Base-by-base conservation (phyloP, 2,329 filamentous ascomycete species). In the Scortechinia acanthostroma region DNA sequence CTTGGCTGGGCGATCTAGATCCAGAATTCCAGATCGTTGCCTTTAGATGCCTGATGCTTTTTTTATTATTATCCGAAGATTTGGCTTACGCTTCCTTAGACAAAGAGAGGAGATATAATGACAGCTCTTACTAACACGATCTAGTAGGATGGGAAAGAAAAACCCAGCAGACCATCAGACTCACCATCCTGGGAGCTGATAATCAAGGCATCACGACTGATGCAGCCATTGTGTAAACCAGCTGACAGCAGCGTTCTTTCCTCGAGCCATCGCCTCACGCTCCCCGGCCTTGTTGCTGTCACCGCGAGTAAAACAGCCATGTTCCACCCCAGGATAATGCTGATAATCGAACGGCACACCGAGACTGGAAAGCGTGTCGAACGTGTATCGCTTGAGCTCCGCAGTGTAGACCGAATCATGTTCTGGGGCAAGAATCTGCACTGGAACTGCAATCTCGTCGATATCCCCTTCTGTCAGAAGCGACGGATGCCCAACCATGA, bases 391-490 rank as follows among this genome's bases (percentile, higher is more conserved):
- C 58, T 76, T 77, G 43, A 77, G 44, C 55, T 75, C 73, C 0
- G 55, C 44, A 2, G 66, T 60, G 51, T 61, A 76, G 16, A 52
- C 44, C 0, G 28, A 45, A 52, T 79, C 75, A 22, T 56, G 42
- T 57, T 79, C 71, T 0, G 74, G 71, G 2, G 71, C 70, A 4
- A 78, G 51, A 3, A 76, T 56, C 57, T 77, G 74, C n/a, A 69
- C 59, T 0, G 74, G 72, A 1, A 75, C 72, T 1, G 43, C 57
- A 1, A 74, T 53, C 0, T 53, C 59, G 14, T 70, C 62, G 16
- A 78, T 65, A 46, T 78, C 74, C 16, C 56, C 50, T 47, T 67
- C 61, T 0, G 58, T 65, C 19, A 75, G 46, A 33, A 64, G 49
- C 0, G 61, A 64, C 6, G 69, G 73, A 51, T 76, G 73, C 0